These are phyloP conservation scores for Chytridium lagenaria DNA, from an alignment of 371 early-diverging fungal species.

Conservation along the genomic window DNA sequence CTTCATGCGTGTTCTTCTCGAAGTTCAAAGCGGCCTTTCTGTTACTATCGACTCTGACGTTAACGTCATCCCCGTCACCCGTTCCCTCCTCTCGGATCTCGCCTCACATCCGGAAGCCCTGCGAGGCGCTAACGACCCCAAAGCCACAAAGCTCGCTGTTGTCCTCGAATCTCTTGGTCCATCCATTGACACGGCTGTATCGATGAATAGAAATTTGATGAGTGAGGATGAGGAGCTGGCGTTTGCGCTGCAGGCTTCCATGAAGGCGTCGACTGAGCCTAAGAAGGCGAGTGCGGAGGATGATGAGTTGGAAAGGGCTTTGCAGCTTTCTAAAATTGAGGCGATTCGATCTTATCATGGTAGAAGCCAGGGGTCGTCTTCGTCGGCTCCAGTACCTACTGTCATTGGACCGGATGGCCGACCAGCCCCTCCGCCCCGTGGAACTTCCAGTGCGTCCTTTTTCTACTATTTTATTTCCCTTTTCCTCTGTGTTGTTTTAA, in stretches of 20 bases:
- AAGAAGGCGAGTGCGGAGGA: neutral
- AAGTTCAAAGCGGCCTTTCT: neutral
- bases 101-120: neutral
- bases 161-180: conserved; percentile 2
- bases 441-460: no score
- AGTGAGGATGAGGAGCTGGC: conserved; percentile 15
- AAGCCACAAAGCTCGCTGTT: conserved; percentile 5
- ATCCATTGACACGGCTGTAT: conserved; percentile 1
- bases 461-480: neutral
- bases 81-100: neutral
- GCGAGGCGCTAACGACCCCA: neutral
- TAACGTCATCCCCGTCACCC: conserved; percentile 11
- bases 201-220: conserved; percentile 11
- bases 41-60: conserved; percentile 7
- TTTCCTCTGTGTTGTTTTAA: neutral
- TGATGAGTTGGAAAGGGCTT: neutral
- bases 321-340: neutral
- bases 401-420: neutral
- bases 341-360: no score
- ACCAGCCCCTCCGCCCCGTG: conserved; percentile 7
- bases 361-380: neutral
- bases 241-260: conserved; percentile 12
- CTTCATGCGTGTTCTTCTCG: neutral
- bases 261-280: neutral
- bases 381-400: neutral